Evolutionary conservation across 768 basidiomycete genomes (phyloP), one percentile per base, ranked within the genome.

Genomic region (Hysterangium stoloniferum): DNA sequence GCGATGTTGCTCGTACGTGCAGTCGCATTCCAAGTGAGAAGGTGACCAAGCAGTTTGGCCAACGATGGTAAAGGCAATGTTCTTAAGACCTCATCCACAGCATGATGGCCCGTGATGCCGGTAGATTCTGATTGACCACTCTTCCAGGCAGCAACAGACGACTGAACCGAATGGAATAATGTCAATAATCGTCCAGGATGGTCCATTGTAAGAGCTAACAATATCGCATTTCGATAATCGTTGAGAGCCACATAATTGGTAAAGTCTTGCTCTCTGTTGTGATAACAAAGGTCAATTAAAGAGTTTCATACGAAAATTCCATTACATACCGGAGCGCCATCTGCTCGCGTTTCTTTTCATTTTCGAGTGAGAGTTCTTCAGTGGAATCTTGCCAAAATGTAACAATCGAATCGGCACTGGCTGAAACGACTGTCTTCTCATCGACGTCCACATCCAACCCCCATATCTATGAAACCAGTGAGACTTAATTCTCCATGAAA

Each of bases 351-450:
- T 84, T 79, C 4, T 72, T 67, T 59, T 86, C 84, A 61, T 81
- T 85, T 64, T 90, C 84, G 32, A 71, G 68, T 57, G 86, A 82
- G 54, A 87, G 75, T 56, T 87, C 82, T 62, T 86, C 87, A 0
- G 94, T 96, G 55, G 85, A 89, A 64, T 98, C 95, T 66, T 89
- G 75, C 96, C 96, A 98, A 62, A 99, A 86, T 3, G 91, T 98
- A 52, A 96, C 79, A 7, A 96, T 77, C 11, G 95, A 97, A 65
- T 99, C 96, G 7, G 96, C 96, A 6, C 91, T 93, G 12, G 89
- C 96, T 19, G 94, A 94, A 19, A 97, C 82, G 58, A 98, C 82
- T 0, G 78, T 88, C 40, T 72, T 73, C 61, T 92, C 92, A 61
- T 98, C 89, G 6, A 70, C 62, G 59, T 82, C 86, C 40, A 96